Percentiles rank a stretch among this genome's conserved stretches.
Conservation (phyloP, 129 eudicot species). For the Centrapalus pauciflorus region DNA sequence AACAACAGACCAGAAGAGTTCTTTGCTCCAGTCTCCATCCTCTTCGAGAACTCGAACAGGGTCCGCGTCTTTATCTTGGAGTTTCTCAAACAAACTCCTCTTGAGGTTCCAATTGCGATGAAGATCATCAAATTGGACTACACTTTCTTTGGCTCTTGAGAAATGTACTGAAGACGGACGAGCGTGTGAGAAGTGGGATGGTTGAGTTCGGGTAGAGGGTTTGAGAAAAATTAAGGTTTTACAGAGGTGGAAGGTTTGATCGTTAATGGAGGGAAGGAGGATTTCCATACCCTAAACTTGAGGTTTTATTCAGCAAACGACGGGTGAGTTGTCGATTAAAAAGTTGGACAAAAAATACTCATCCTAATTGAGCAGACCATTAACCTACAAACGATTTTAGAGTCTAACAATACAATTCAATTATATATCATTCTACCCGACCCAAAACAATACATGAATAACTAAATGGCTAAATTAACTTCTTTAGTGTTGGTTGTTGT, state of each 20-base stretch:
- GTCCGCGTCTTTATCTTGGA: slow-evolving; percentile 22
- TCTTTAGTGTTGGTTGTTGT: too few species aligned
- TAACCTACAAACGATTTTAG: too few species aligned
- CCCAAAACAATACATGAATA: too few species aligned
- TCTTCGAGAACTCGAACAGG: slow-evolving; percentile 38
- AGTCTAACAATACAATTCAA: too few species aligned
- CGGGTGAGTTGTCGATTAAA: too few species aligned
- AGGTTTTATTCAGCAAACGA: too few species aligned
- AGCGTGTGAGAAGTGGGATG: slow-evolving; percentile 4
- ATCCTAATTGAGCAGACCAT: too few species aligned
- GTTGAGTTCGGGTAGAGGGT: neutral
- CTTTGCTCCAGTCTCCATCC: slow-evolving; percentile 52
- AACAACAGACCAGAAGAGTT: slow-evolving; percentile 42
- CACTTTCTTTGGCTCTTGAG: neutral
- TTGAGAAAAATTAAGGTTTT: slow-evolving; percentile 10
- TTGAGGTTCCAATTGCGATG: slow-evolving; percentile 24
- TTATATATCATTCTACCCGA: too few species aligned
- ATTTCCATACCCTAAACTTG: neutral
- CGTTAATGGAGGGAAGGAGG: slow-evolving; percentile 11
- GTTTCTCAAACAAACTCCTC: slow-evolving; percentile 23
- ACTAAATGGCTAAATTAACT: too few species aligned
- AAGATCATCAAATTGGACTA: slow-evolving; percentile 4
- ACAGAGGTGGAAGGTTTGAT: slow-evolving; percentile 10
- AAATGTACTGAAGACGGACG: neutral
- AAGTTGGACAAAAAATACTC: too few species aligned